Conservation (phyloP, 306 rosid genomes). For the Prunus salicina region DNA sequence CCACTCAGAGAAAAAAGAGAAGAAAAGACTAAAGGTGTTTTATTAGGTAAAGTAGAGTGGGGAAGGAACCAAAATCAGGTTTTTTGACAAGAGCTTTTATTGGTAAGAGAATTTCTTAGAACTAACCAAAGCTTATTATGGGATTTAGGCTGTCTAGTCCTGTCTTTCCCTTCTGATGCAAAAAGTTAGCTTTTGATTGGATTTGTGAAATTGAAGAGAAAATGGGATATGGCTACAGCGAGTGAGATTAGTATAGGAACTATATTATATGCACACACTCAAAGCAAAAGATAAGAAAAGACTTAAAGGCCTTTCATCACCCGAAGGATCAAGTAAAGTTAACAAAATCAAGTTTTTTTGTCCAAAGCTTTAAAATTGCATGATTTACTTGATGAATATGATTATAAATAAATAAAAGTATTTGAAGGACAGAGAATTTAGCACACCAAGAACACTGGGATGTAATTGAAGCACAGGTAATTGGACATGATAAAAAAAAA, state of each 20-base stretch:
- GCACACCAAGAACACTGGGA: too few relatives aligned
- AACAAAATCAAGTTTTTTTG: neutral
- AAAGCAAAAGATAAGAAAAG: too few relatives aligned
- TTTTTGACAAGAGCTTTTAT: slow-evolving; percentile 15
- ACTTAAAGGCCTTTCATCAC: neutral
- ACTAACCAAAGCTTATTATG: slow-evolving; percentile 5
- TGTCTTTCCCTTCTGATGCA: neutral
- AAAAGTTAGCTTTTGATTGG: slow-evolving; percentile 15
- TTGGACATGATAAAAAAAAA: too few relatives aligned
- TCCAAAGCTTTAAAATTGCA: neutral
- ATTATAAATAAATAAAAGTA: too few relatives aligned
- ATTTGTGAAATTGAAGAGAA: slow-evolving; percentile 20
- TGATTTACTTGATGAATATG: neutral
- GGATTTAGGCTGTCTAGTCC: slow-evolving; percentile 10
- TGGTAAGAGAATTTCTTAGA: slow-evolving; percentile 19
- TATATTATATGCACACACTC: too few relatives aligned
- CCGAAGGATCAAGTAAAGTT: neutral
- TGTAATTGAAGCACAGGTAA: too few relatives aligned
- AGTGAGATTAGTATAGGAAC: neutral
- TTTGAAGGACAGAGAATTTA: too few relatives aligned
- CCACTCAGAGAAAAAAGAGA: slow-evolving; percentile 17
- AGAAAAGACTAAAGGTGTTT: slow-evolving; percentile 13
- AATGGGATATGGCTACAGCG: neutral
- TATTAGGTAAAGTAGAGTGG: neutral
- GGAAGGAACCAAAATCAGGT: slow-evolving; percentile 12